Conservation (phyloP, 208 protist genomes). For the Herpetomonas tarakana region DNA sequence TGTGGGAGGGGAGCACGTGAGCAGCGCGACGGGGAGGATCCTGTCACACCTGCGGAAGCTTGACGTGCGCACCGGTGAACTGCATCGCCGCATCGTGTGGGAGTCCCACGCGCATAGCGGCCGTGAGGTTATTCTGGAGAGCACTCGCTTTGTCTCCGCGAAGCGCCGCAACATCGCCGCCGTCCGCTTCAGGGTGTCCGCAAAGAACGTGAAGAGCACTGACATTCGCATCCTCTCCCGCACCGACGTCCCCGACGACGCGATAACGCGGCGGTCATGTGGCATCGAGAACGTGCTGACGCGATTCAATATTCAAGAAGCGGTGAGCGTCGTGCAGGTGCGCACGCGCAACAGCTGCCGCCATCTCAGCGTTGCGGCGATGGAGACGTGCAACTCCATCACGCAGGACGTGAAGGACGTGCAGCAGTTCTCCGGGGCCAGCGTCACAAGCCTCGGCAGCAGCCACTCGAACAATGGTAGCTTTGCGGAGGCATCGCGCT, state of each 20-base stretch:
- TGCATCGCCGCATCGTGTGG: slow-evolving; percentile 75
- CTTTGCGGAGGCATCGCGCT: not conserved
- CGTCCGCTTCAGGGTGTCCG: slow-evolving; percentile 63
- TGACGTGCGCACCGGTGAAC: slow-evolving; percentile 69
- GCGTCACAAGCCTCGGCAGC: slow-evolving; percentile 11
- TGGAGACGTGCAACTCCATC: slow-evolving; percentile 60
- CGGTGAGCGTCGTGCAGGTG: slow-evolving; percentile 62
- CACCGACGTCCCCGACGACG: slow-evolving; percentile 32
- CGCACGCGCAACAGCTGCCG: slow-evolving; percentile 85
- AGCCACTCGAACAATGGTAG: slow-evolving; percentile 2
- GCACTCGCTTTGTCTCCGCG: slow-evolving; percentile 62
- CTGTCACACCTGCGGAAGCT: slow-evolving; percentile 56
- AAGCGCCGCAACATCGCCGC: slow-evolving; percentile 65
- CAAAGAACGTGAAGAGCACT: slow-evolving; percentile 78
- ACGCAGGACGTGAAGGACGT: slow-evolving; percentile 7
- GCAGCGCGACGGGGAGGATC: slow-evolving; percentile 45
- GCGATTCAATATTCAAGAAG: slow-evolving; percentile 57
- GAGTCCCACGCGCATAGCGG: slow-evolving; percentile 46
- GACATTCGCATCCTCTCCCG: slow-evolving; percentile 85
- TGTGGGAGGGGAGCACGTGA: slow-evolving; percentile 80
- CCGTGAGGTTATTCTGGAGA: slow-evolving; percentile 78
- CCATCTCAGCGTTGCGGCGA: slow-evolving; percentile 62
- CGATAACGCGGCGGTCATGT: slow-evolving; percentile 18
- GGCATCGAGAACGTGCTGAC: slow-evolving; percentile 64
- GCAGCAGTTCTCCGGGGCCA: slow-evolving; percentile 11